A percentile compares a stretch with the other conserved stretches of the same genome.
phyloP scores from a whole-genome alignment of 2,329 filamentous ascomycete genomes.

The Ophiostoma ips region DNA sequence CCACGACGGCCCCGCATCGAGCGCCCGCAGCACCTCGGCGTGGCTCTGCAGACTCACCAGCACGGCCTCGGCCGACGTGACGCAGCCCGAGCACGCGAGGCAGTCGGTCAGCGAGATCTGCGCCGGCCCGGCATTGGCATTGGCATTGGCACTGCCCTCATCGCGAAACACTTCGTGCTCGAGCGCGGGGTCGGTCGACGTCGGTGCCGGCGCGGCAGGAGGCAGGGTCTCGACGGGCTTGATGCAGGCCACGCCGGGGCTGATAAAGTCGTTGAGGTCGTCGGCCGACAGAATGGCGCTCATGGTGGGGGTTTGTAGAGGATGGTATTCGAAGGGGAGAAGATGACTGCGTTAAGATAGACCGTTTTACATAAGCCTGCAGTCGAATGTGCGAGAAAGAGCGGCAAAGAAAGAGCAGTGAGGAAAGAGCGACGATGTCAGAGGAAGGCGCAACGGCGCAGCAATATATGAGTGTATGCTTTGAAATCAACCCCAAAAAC shows the following conservation, averaged over 20 bases:
- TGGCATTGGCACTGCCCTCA: constrained; percentile 43
- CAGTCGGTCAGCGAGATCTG: constrained; percentile 96
- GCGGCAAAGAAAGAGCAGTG: background rate
- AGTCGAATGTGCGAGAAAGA: too few species aligned
- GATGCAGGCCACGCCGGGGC: constrained; percentile 92
- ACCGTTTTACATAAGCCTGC: too few species aligned
- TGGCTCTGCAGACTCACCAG: constrained; percentile 91
- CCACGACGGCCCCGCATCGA: constrained; percentile 49
- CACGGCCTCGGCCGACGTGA: constrained; percentile 95
- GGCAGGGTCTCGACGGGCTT: constrained; percentile 93
- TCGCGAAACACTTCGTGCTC: constrained; percentile 87
- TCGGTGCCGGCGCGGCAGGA: constrained; percentile 31
- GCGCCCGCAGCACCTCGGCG: constrained; percentile 69
- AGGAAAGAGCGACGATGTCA: background rate
- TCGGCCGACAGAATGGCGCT: constrained; percentile 94
- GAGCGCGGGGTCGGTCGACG: constrained; percentile 17
- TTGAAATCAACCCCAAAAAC: background rate
- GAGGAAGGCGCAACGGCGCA: background rate
- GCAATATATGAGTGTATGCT: background rate
- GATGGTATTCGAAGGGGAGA: too few species aligned
- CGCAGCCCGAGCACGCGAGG: constrained; percentile 91
- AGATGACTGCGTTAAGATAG: too few species aligned
- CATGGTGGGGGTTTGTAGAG: constrained; percentile 32
- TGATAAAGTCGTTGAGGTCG: constrained; percentile 98
- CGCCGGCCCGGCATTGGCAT: constrained; percentile 47